phyloP scores from a whole-genome alignment of 2,329 filamentous ascomycete genomes.

The Didymella lethalis region DNA sequence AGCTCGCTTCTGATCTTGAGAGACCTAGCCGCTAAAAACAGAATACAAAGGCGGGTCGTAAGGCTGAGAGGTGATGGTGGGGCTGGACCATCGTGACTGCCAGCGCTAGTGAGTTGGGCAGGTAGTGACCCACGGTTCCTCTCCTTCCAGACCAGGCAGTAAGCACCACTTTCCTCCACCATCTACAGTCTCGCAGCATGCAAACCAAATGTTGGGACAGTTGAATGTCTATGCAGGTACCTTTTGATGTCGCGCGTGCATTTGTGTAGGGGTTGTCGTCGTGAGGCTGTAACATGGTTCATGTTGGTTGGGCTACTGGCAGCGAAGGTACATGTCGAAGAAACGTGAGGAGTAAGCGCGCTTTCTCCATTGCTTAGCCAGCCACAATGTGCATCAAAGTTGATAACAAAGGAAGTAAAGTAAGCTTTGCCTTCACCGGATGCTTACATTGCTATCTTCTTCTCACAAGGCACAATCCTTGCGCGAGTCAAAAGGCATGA shows the following conservation, averaged over 20 bases:
- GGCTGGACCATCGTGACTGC: slow-evolving; percentile 1
- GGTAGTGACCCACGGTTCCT: not conserved
- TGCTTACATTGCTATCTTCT: not conserved
- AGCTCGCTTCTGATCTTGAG: not conserved
- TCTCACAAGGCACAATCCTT: not conserved
- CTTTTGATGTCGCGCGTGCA: not conserved
- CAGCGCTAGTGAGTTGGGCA: not conserved
- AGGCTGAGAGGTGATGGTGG: not conserved
- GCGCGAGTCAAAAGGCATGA: not conserved
- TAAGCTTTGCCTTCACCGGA: not conserved
- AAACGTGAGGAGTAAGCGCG: not conserved
- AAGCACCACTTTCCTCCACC: too few relatives aligned
- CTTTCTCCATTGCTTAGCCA: not conserved
- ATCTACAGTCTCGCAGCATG: not conserved
- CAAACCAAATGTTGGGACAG: not conserved
- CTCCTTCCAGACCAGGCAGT: not conserved
- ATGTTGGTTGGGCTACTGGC: not conserved
- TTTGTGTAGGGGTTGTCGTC: too few relatives aligned
- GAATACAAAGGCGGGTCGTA: not conserved
- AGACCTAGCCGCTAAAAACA: not conserved
- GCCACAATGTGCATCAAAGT: not conserved
- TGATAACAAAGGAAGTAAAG: not conserved
- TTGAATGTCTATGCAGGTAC: not conserved
- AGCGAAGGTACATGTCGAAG: not conserved
- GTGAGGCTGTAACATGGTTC: not conserved